Evolutionary conservation across 2,329 filamentous ascomycete species (phyloP), one percentile per base, ranked within the genome.

Genomic region (Alternaria gansuensis): DNA sequence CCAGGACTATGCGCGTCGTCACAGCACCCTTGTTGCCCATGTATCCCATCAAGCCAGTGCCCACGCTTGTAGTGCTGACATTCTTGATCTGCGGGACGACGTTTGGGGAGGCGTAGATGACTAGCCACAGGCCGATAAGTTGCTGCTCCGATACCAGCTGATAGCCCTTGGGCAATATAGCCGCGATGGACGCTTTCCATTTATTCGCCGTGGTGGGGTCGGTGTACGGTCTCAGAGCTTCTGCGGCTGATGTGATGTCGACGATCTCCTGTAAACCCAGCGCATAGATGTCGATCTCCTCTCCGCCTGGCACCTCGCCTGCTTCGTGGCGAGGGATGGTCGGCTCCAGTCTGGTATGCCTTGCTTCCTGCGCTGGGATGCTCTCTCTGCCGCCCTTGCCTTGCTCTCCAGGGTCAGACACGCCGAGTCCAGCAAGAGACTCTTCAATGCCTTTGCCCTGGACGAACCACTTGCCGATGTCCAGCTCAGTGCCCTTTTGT

Each of bases 1-100:
- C 95, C 0, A 99, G 80, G 0, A 99, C 83, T 4, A 99, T 81
- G 21, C 94, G 86, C 4, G 90, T 90, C 3, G 89, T 87, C 0
- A 97, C 90, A 4, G 91, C 94, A 1, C 95, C 95, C 76, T 99
- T 99, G 77, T 99, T 99, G 9, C 95, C 95, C 81, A 97, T 89
- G 72, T 97, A 97, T 0, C 94, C 94, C 78, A 96, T 86, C 41
- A 98, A 78, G 0, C 95, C 95, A 0, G 95, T 99, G 0, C 93
- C 94, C 7, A 98, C 89, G 57, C 87, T 90, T 4, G 88, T 88
- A 2, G 90, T 93, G 77, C 91, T 96, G 66, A 97, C 87, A 48
- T 91, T 91, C 62, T 88, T 91, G 68, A 98, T 86, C 2, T 89
- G 90, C 0, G 88, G 83, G 1, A 87, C 86, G 39, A 98, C 82